Evolutionary conservation across 495 filamentous ascomycete species (phyloP), one percentile per base, ranked within the genome.

Genomic region (Penicillium cosmopolitanum): DNA sequence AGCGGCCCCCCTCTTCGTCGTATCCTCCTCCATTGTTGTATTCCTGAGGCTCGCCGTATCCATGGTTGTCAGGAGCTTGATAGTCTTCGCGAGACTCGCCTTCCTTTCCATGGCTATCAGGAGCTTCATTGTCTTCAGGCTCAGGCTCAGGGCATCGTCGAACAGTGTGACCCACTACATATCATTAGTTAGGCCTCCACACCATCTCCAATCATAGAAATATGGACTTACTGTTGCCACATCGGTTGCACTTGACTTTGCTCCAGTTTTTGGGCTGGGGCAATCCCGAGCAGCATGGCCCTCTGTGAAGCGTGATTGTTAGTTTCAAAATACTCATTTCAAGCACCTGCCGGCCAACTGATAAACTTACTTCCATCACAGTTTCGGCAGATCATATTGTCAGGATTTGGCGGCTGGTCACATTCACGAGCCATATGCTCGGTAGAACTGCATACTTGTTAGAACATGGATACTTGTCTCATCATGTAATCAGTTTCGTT

Each of bases 211-310:
- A 21, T 13, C 8, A 23, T 5, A 28, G 5, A 38, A 47, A 19
- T 21, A 43, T 62, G 7, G 16, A 78, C 80, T 73, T 71, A 85
- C 84, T 88, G 73, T 94, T 79, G 10, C 85, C 81, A 65, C 92
- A 96, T 65, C 87, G 86, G 60, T 74, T 81, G 77, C 92, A 96
- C 69, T 90, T 84, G 56, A 96, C 87, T 36, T 84, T 85, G 12
- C 82, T 80, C 70, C 87, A 92, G 65, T 96, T 89, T 46, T 81
- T 85, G 5, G 90, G 89, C 78, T 89, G 0, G 89, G 82, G 69
- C 93, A 96, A 6, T 93, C 90, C 44, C 85, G 86, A 43, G 78
- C 77, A 44, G 81, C 72, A 62, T 97, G 93, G 0, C 93, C 93
- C 33, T 77, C 81, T 79, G 56, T 28, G 28, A 51, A 16, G 18